phyloP scores from a whole-genome alignment of 2,329 filamentous ascomycete species.

The Fonsecaea monophora region DNA sequence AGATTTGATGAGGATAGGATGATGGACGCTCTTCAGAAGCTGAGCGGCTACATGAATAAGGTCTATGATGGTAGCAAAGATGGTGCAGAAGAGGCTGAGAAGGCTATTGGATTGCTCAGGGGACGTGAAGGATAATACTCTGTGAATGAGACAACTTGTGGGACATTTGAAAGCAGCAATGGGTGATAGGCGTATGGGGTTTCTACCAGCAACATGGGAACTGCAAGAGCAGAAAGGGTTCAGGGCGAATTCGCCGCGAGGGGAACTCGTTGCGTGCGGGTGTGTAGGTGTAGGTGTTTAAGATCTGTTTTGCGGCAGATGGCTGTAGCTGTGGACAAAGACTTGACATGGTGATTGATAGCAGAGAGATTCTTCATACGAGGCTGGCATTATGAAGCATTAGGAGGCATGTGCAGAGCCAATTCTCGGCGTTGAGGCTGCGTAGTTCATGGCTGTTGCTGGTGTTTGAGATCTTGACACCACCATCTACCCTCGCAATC shows the following conservation, averaged over 20 bases:
- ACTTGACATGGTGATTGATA: neutral
- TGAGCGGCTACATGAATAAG: conserved; percentile 31
- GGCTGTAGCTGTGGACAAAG: neutral
- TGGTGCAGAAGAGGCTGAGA: conserved; percentile 28
- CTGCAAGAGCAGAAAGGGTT: neutral
- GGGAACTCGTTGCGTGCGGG: neutral
- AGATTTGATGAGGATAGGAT: conserved; percentile 29
- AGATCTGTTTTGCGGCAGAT: neutral
- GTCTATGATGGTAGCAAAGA: conserved; percentile 29
- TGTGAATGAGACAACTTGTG: conserved; percentile 6
- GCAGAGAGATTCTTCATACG: too few relatives aligned
- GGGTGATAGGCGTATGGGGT: neutral
- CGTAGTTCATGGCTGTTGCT: neutral
- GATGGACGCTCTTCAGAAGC: conserved; percentile 28
- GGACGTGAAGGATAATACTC: conserved; percentile 1
- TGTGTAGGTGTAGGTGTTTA: neutral
- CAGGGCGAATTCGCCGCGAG: neutral
- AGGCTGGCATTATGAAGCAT: neutral
- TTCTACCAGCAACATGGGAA: too few relatives aligned
- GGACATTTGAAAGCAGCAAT: neutral
- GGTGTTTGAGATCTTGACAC: neutral
- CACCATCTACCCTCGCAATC: neutral
- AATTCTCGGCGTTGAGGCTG: neutral
- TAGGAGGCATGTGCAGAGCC: neutral
- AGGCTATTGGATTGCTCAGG: conserved; percentile 21